Percentiles rank a stretch among this genome's conserved stretches.
Evolutionary conservation across 805 yeast genomes (phyloP).

Genomic region (Candida orba): DNA sequence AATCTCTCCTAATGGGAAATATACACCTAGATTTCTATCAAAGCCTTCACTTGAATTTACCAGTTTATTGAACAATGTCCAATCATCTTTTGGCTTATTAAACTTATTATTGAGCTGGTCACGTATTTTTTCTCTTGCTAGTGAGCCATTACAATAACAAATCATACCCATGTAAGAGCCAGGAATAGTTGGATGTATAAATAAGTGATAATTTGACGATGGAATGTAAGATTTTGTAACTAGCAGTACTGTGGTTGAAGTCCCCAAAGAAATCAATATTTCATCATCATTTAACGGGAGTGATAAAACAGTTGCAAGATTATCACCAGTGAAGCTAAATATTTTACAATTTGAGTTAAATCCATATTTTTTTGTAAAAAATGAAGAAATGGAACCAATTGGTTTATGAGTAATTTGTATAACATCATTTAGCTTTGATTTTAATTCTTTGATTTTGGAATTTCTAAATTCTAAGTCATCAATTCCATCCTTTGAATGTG

Average conservation of each 20-base stretch:
- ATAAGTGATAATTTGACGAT: constrained; percentile 75
- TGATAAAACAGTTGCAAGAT: constrained; percentile 80
- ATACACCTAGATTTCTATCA: constrained; percentile 57
- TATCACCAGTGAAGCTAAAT: constrained; percentile 84
- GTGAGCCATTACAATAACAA: constrained; percentile 85
- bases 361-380: constrained; percentile 61
- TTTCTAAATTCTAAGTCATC: constrained; percentile 5
- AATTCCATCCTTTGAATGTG: constrained; percentile 24
- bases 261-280: constrained; percentile 75
- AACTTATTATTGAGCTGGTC: constrained; percentile 49
- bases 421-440: constrained; percentile 45
- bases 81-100: constrained; percentile 29
- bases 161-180: constrained; percentile 89
- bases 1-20: constrained; percentile 87
- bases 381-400: constrained; percentile 47
- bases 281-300: constrained; percentile 73
- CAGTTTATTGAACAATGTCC: constrained; percentile 57
- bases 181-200: constrained; percentile 77
- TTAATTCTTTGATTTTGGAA: constrained; percentile 28
- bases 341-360: constrained; percentile 50
- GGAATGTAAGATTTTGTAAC: constrained; percentile 75
- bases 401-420: constrained; percentile 41
- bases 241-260: constrained; percentile 82
- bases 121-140: constrained; percentile 75
- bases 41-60: constrained; percentile 31